Evolutionary conservation across 2,329 filamentous ascomycete species (phyloP).

Genomic region (Phyllosticta capitalensis): DNA sequence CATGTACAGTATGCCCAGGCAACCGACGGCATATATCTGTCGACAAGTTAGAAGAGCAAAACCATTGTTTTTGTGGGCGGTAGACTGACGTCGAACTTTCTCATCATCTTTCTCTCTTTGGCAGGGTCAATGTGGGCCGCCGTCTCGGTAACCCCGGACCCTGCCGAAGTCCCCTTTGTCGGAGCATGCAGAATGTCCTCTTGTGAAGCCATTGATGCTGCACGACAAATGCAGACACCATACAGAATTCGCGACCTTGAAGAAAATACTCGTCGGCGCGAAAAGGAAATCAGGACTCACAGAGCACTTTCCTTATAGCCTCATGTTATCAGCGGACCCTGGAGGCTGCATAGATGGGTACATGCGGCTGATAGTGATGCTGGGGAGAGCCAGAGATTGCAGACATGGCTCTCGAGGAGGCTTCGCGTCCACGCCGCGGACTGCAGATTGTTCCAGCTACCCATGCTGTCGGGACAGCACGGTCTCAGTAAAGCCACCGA

Average conservation of each 20-base stretch:
- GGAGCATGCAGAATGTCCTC: neutral
- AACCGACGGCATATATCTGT: constrained; percentile 8
- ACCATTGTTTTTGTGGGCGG: neutral
- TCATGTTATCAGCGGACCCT: neutral
- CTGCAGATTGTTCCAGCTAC: neutral
- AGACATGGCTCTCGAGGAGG: neutral
- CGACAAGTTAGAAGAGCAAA: neutral
- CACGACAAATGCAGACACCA: neutral
- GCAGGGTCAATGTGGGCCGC: neutral
- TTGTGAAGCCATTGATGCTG: neutral
- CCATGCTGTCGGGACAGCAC: neutral
- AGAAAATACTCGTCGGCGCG: neutral
- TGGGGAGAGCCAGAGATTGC: neutral
- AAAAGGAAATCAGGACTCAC: neutral
- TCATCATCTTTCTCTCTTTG: constrained; percentile 9
- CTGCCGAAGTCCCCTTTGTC: neutral
- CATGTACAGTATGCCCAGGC: constrained; percentile 10
- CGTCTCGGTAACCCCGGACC: neutral
- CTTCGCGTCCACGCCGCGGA: neutral
- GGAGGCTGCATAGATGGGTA: neutral
- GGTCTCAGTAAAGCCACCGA: neutral
- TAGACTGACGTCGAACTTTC: constrained; percentile 4
- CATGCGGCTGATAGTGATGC: neutral
- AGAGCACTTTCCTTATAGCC: neutral
- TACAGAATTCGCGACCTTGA: neutral